These are phyloP conservation scores for Psidium guajava DNA, from an alignment of 345 rosid genomes.

Conservation along the genomic window DNA sequence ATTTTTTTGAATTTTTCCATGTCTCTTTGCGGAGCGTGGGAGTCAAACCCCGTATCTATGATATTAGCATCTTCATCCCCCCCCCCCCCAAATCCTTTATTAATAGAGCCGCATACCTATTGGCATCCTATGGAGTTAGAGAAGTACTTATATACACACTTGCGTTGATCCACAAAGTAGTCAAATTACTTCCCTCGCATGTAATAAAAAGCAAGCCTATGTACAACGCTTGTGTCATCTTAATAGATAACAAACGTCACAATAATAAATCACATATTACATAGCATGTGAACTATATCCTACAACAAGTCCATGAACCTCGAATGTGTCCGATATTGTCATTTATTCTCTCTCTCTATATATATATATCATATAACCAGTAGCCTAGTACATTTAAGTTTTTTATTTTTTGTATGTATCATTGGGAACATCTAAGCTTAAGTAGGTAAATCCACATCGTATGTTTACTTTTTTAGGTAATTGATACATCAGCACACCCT, in stretches of 20 bases:
- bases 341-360: neutral
- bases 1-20: too few species aligned
- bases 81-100: too few species aligned
- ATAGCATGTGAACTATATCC: neutral
- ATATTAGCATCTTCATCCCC: too few species aligned
- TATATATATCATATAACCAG: neutral
- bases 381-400: neutral
- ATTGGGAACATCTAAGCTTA: neutral
- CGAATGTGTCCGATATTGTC: neutral
- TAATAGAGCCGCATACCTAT: too few species aligned
- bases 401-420: neutral
- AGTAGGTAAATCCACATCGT: neutral
- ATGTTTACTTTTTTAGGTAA: neutral
- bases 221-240: neutral
- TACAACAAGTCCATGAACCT: neutral
- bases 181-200: neutral
- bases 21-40: too few species aligned
- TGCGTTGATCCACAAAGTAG: neutral
- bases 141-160: neutral
- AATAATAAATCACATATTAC: neutral
- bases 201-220: neutral
- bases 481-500: neutral
- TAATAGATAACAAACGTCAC: neutral
- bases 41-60: too few species aligned
- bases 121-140: neutral